phyloP scores from a whole-genome alignment of 1,139 yeast species.

The Hyphopichia wangnamkhiaoensis region DNA sequence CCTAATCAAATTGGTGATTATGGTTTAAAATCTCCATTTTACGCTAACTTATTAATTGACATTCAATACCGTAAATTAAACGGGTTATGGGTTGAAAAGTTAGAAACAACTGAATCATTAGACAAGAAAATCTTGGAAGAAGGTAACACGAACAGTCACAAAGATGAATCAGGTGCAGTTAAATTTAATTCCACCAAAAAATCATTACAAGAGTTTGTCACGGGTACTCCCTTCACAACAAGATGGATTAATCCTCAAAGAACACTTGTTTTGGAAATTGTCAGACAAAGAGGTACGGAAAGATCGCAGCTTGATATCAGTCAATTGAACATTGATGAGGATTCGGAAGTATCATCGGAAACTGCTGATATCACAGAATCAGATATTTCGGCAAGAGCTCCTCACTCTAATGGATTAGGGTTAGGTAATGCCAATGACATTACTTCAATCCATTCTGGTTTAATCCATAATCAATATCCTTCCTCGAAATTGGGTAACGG shows the following conservation, averaged over 20 bases:
- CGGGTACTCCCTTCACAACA: slow-evolving; percentile 31
- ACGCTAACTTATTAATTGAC: slow-evolving; percentile 23
- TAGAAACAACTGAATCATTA: slow-evolving; percentile 19
- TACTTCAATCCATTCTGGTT: slow-evolving; percentile 43
- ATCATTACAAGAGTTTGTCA: slow-evolving; percentile 31
- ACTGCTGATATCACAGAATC: slow-evolving; percentile 8
- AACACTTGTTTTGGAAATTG: slow-evolving; percentile 21
- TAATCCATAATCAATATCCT: slow-evolving; percentile 9
- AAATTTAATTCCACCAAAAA: slow-evolving; percentile 14
- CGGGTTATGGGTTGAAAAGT: slow-evolving; percentile 32
- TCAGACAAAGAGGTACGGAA: slow-evolving; percentile 7
- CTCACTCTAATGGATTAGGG: slow-evolving; percentile 25
- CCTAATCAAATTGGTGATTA: slow-evolving; percentile 27
- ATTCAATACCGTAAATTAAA: slow-evolving; percentile 29
- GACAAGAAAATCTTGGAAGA: slow-evolving; percentile 17
- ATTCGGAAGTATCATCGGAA: slow-evolving; percentile 7
- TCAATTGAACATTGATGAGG: slow-evolving; percentile 2
- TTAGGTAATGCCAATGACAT: slow-evolving; percentile 46
- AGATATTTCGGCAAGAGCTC: slow-evolving; percentile 2
- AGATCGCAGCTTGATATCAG: slow-evolving; percentile 4
- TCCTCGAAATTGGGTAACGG: slow-evolving; percentile 8
- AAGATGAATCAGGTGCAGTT: slow-evolving; percentile 9
- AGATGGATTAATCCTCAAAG: slow-evolving; percentile 38
- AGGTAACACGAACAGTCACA: slow-evolving; percentile 8
- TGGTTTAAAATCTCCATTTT: slow-evolving; percentile 25